phyloP scores from a whole-genome alignment of 2,329 filamentous ascomycete species.

The Didymella segeticola region DNA sequence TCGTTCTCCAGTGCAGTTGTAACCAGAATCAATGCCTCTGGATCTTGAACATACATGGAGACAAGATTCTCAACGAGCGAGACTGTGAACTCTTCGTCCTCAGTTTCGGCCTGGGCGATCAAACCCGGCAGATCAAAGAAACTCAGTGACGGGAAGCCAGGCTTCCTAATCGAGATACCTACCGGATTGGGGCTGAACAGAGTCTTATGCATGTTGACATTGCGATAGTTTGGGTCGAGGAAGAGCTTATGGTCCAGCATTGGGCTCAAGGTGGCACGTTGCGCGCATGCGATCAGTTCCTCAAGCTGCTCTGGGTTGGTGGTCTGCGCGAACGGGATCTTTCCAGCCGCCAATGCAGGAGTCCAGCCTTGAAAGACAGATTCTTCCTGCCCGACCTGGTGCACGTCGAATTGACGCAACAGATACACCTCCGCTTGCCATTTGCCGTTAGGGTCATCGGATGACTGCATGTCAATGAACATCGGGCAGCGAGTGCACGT shows the following conservation, averaged over 20 bases:
- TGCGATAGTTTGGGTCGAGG: constrained; percentile 21
- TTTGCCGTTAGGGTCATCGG: constrained; percentile 49
- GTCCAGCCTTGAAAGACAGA: constrained; percentile 72
- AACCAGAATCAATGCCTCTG: constrained; percentile 77
- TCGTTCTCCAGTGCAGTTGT: constrained; percentile 81
- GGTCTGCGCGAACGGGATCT: constrained; percentile 69
- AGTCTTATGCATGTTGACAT: constrained; percentile 51
- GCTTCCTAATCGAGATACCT: constrained; percentile 75
- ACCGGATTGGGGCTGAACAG: constrained; percentile 86
- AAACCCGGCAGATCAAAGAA: constrained; percentile 89
- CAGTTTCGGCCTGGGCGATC: constrained; percentile 71
- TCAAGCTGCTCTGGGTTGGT: constrained; percentile 69
- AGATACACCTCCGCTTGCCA: constrained; percentile 76
- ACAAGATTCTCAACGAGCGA: constrained; percentile 75
- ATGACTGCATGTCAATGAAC: constrained; percentile 73
- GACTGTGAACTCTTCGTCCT: constrained; percentile 60
- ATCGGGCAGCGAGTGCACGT: constrained; percentile 84
- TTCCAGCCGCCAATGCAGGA: constrained; percentile 45
- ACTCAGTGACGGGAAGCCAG: constrained; percentile 73
- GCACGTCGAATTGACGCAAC: constrained; percentile 68
- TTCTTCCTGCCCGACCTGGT: no score
- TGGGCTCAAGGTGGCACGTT: constrained; percentile 78
- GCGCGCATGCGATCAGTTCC: constrained; percentile 73
- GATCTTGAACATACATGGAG: constrained; percentile 70
- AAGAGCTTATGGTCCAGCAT: constrained; percentile 55